These are phyloP conservation scores for Centrapalus pauciflorus DNA, from an alignment of 129 eudicot genomes.

Conservation along the genomic window DNA sequence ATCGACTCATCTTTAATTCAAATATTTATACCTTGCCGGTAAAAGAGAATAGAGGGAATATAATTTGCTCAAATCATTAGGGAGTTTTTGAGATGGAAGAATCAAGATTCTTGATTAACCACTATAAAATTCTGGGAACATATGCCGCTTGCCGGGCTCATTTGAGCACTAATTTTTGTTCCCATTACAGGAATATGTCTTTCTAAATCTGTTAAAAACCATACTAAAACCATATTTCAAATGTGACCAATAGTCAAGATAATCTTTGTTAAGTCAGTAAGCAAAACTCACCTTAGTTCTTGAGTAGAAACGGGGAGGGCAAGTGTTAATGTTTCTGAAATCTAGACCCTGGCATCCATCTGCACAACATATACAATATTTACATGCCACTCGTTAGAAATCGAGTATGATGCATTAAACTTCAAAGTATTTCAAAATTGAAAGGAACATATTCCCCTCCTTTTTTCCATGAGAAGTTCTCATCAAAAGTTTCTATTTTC, in stretches of 20 bases:
- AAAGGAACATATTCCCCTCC: conserved; percentile 9
- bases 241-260: too few relatives aligned
- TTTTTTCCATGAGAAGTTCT: conserved; percentile 4
- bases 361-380: too few relatives aligned
- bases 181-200: neutral
- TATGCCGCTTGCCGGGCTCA: conserved; percentile 17
- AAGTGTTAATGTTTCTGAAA: too few relatives aligned
- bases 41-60: neutral
- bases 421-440: conserved; percentile 14
- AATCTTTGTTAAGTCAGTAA: too few relatives aligned
- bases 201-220: too few relatives aligned
- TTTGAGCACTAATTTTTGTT: neutral
- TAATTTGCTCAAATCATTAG: conserved; percentile 3
- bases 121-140: conserved; percentile 12
- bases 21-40: neutral
- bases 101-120: conserved; percentile 24
- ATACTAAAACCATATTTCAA: too few relatives aligned
- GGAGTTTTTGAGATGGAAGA: conserved; percentile 5
- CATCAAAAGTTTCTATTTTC: neutral
- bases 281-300: too few relatives aligned
- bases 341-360: too few relatives aligned
- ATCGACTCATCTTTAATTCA: neutral
- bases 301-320: too few relatives aligned
- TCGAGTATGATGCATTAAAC: neutral
- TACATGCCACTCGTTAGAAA: neutral